Conservation (phyloP, 2,329 filamentous ascomycete genomes). For the Paecilomyces dactylethromorphus region DNA sequence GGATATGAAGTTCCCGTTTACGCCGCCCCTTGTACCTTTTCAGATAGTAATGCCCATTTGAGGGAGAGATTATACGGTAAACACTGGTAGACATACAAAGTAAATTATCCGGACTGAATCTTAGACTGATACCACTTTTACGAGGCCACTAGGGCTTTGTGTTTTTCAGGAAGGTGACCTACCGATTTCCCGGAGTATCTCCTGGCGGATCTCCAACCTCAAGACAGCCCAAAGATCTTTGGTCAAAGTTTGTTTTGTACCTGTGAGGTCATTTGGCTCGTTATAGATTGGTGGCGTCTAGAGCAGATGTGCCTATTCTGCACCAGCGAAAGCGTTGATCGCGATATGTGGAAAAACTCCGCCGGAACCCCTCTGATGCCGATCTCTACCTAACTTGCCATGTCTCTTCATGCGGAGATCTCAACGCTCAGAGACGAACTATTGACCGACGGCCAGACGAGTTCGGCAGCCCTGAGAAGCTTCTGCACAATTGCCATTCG, state of each 20-base stretch:
- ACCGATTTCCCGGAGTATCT: neutral
- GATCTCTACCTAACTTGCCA: neutral
- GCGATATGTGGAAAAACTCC: neutral
- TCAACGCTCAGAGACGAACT: neutral
- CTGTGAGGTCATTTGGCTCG: neutral
- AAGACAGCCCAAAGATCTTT: neutral
- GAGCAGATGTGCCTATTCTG: neutral
- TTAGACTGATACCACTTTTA: no score
- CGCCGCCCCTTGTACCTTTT: neutral
- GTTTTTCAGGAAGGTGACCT: no score
- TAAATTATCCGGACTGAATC: no score
- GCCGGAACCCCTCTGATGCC: neutral
- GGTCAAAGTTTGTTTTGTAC: neutral
- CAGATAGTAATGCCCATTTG: neutral
- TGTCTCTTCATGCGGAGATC: neutral
- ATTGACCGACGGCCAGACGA: no score
- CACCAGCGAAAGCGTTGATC: neutral
- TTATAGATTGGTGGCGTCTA: neutral
- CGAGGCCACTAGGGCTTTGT: no score
- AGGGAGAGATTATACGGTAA: neutral
- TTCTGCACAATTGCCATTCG: no score
- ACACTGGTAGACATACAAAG: no score
- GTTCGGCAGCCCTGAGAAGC: no score
- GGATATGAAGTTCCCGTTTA: no score
- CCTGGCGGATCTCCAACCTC: neutral